Conservation (phyloP, 352 stramenopile genomes). For the Phytophthora sp. region DNA sequence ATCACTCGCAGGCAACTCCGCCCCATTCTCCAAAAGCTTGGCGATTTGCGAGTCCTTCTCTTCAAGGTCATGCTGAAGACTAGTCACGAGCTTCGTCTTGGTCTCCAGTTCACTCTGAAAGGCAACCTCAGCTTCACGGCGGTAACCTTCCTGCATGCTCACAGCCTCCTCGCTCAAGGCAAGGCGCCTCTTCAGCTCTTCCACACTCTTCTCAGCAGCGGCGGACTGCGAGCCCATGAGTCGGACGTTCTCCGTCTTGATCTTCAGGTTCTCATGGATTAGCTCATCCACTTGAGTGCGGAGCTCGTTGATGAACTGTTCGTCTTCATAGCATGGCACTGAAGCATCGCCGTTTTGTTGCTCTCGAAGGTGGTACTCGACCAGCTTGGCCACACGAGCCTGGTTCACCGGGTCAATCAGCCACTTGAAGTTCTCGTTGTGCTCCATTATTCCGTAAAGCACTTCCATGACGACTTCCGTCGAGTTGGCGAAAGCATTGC, state of each 20-base stretch:
- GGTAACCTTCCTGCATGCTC: slow-evolving; percentile 48
- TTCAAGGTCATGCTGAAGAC: slow-evolving; percentile 42
- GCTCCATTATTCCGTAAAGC: slow-evolving; percentile 64
- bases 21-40: slow-evolving; percentile 42
- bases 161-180: slow-evolving; percentile 41
- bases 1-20: slow-evolving; percentile 40
- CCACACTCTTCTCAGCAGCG: slow-evolving; percentile 34
- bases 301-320: slow-evolving; percentile 47
- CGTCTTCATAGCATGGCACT: slow-evolving; percentile 31
- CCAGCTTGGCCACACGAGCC: slow-evolving; percentile 52
- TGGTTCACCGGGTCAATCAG: slow-evolving; percentile 56
- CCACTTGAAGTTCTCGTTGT: slow-evolving; percentile 66
- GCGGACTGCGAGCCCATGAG: slow-evolving; percentile 23
- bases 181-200: slow-evolving; percentile 45
- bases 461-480: slow-evolving; percentile 68
- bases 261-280: slow-evolving; percentile 65
- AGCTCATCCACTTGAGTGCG: slow-evolving; percentile 63
- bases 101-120: slow-evolving; percentile 52
- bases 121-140: slow-evolving; percentile 53
- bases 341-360: slow-evolving; percentile 25
- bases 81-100: slow-evolving; percentile 33
- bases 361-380: slow-evolving; percentile 53
- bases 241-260: slow-evolving; percentile 64
- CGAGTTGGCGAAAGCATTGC: slow-evolving; percentile 24
- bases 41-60: slow-evolving; percentile 59